These are phyloP conservation scores for Fusarium sp. DNA, from an alignment of 2,329 filamentous ascomycete genomes.

Conservation along the genomic window DNA sequence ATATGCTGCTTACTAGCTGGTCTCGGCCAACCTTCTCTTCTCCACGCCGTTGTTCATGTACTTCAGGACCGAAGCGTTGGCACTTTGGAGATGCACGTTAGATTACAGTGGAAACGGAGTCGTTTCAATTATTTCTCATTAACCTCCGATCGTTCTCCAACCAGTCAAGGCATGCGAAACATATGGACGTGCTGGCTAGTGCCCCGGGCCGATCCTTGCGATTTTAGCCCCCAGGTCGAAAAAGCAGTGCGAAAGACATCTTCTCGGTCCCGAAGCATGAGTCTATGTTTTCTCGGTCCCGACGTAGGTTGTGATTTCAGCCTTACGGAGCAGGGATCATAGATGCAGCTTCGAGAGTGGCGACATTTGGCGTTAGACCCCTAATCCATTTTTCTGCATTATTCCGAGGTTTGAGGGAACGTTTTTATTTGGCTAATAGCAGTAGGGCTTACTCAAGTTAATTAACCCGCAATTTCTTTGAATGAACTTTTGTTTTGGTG, in stretches of 20 bases:
- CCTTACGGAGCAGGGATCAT: not conserved
- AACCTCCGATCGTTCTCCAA: not conserved
- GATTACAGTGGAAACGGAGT: not conserved
- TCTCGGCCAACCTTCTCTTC: not conserved
- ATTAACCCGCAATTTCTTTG: not conserved
- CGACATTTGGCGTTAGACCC: not conserved
- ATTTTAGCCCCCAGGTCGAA: not conserved
- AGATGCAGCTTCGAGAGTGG: not conserved
- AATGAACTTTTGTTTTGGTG: not conserved
- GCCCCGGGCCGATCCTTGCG: not conserved
- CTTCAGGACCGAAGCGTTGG: not conserved
- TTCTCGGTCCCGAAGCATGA: not conserved
- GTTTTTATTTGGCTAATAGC: not conserved
- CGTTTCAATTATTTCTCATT: not conserved
- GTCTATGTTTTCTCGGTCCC: not conserved
- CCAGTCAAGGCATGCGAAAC: not conserved
- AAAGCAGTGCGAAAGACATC: not conserved
- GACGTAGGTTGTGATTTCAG: not conserved
- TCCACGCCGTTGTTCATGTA: not conserved
- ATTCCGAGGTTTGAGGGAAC: too few relatives aligned
- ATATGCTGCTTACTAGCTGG: not conserved
- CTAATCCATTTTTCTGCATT: not conserved
- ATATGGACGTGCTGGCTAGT: not conserved
- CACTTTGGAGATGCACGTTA: not conserved
- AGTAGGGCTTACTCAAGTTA: not conserved